Evolutionary conservation across 78 protist species (phyloP), one percentile per base, ranked within the genome.

Genomic region (Cavenderia fasciculata): DNA sequence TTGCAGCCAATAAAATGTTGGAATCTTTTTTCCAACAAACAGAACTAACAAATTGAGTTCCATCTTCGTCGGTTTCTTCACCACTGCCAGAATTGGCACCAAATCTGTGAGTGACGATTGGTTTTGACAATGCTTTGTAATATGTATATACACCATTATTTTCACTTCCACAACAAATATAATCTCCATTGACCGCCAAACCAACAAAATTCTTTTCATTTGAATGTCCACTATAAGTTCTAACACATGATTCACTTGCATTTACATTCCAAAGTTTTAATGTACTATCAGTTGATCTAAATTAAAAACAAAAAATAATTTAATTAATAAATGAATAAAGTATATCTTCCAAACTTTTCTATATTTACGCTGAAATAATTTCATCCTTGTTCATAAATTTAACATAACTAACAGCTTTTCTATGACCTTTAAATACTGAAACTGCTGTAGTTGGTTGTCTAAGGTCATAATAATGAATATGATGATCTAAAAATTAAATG

Each of bases 171-270:
- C 94, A 92, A 23, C 94, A 91, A 40, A 94, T 82, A 54, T 78
- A 92, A 47, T 92, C 94, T 11, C 86, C 88, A 49, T 87, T 86
- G 3, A 88, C 70, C 1, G 96, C 78, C 33, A 94, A 73, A 14
- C 96, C 96, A 31, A 94, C 96, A 74, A 94, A 94, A 71, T 94
- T 94, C 79, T 78, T 85, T 51, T 90, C 95, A 76, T 94, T 94
- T 40, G 87, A 41, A 75, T 94, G 96, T 12, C 96, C 96, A 18
- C 75, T 72, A 59, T 76, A 87, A 16, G 87, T 73, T 21, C 95
- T 70, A 1, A 65, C 56, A 38, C 78, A 65, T n/a, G n/a, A n/a
- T 36, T 82, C 87, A 23, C 38, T 62, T 49, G 25, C 27, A 68
- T 63, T 40, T 2, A 87, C 85, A 62, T 57, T 33, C 93, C 91